Evolutionary conservation across 2,329 filamentous ascomycete species (phyloP), one percentile per base, ranked within the genome.

Genomic region (Parascedosporium putredinis): DNA sequence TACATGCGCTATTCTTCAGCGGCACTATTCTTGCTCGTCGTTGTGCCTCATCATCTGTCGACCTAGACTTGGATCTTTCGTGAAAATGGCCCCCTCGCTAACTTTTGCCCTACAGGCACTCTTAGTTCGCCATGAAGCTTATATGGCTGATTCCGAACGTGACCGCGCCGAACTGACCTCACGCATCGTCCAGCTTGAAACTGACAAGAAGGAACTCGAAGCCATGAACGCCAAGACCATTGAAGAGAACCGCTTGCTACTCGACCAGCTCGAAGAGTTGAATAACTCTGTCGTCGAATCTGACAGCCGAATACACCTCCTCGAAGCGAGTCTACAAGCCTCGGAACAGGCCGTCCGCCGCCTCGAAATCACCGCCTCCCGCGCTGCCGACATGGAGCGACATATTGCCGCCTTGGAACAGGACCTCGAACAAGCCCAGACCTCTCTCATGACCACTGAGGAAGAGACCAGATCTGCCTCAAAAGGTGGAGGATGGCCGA

Each of bases 131-230:
- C 90, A 98, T 77, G 90, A 97, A 72, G 82, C 86, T 52, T 96
- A 95, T 67, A 91, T 96, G 76, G 84, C 84, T 57, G 88, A 95
- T 65, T 88, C 90, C 52, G 89, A 95, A 71, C 81, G 82, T 58
- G 89, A 96, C 64, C 86, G 90, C 53, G 71, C 75, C 53, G 79
- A 83, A 53, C 81, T 96, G 67, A 76, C 79, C 42, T 67, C 72
- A 44, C 86, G 79, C 54, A 89, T 96, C 62, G 83, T 86, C 58
- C 75, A 75, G 55, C 74, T 98, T 48, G 88, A 95, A 68, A 67
- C 67, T 58, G 78, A 81, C 57, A 95, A 95, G 68, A 74, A 72
- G 59, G 72, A 79, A 53, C 77, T 94, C 53, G 87, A 95, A 66
- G 72, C 74, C 38, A 77, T 80, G 59, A 98, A 97, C 68, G 81